Evolutionary conservation across 75 land plant genomes (phyloP).

Genomic region (Sequoia sempervirens): DNA sequence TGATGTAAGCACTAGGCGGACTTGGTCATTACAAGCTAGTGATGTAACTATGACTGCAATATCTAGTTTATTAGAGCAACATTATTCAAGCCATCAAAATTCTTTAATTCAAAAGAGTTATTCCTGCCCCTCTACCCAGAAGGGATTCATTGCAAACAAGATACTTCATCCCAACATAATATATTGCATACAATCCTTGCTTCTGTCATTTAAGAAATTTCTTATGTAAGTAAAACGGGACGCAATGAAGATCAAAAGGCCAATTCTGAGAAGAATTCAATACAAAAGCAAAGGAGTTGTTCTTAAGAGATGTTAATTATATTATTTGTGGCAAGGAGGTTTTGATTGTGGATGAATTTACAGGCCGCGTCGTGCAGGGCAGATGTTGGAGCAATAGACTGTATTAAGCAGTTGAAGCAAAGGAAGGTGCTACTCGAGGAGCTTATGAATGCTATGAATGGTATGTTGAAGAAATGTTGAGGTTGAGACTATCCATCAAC

Average conservation of each 20-base stretch:
- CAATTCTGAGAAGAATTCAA: not conserved
- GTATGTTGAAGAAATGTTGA: no score
- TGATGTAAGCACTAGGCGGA: not conserved
- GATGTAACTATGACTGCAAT: not conserved
- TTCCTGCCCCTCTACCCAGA: not conserved
- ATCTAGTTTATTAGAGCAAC: not conserved
- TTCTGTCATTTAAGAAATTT: not conserved
- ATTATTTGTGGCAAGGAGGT: no score
- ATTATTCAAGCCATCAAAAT: not conserved
- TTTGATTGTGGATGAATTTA: no score
- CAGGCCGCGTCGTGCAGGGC: no score
- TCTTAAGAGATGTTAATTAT: no score
- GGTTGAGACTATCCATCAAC: conserved; percentile 91
- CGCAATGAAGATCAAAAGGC: not conserved
- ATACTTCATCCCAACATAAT: not conserved
- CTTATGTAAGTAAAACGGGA: not conserved
- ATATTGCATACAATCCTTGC: not conserved
- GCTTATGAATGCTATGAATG: no score
- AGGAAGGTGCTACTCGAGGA: no score
- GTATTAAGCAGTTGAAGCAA: no score
- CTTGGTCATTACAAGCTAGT: not conserved
- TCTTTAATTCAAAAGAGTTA: no score
- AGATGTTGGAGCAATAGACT: no score
- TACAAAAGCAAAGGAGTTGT: not conserved
- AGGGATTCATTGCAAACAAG: no score